phyloP scores from a whole-genome alignment of 306 rosid genomes.

The Fagus sylvatica region DNA sequence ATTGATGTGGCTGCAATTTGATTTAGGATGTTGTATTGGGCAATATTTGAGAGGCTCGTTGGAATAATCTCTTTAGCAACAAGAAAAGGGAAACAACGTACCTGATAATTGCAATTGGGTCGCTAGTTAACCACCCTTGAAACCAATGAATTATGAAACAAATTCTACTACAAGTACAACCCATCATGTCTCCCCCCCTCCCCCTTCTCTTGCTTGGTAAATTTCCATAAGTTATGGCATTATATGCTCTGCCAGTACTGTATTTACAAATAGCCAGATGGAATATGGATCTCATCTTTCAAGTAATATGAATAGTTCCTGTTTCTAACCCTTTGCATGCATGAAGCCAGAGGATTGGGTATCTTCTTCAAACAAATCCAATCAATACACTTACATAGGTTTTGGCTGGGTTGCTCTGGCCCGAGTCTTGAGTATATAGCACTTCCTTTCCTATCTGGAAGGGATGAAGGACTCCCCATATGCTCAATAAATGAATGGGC shows the following conservation, averaged over 20 bases:
- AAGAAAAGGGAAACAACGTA: too few relatives aligned
- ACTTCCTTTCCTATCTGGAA: constrained; percentile 21
- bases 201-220: neutral
- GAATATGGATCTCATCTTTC: neutral
- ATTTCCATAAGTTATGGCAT: neutral
- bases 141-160: neutral
- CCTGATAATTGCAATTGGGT: neutral
- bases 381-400: constrained; percentile 15
- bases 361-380: constrained; percentile 21
- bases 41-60: too few relatives aligned
- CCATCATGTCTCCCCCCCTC: neutral
- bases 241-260: neutral
- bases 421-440: constrained; percentile 6
- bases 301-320: constrained; percentile 12
- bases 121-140: constrained; percentile 11
- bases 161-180: neutral
- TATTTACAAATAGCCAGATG: constrained; percentile 19
- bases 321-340: constrained; percentile 5
- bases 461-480: constrained; percentile 21
- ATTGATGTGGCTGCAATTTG: too few relatives aligned
- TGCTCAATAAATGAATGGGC: constrained; percentile 22
- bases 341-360: constrained; percentile 9
- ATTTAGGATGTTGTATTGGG: too few relatives aligned
- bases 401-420: constrained; percentile 26
- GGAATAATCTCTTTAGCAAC: too few relatives aligned